phyloP scores from a whole-genome alignment of 2,329 filamentous ascomycete genomes.

The Hypoxylon sp. region DNA sequence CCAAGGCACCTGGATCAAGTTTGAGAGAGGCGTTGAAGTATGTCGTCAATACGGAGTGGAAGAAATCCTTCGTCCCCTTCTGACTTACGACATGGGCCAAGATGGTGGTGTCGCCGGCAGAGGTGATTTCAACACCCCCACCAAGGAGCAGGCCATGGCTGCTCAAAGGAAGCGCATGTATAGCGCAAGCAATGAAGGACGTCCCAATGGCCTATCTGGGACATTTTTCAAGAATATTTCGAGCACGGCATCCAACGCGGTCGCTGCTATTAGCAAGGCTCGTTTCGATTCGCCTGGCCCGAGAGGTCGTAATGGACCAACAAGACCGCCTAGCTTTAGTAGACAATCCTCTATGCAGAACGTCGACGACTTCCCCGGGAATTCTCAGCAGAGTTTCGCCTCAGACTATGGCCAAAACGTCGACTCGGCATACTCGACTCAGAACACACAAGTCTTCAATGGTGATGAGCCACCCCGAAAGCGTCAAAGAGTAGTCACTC shows the following conservation, averaged over 20 bases:
- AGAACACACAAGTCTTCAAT: slow-evolving; percentile 64
- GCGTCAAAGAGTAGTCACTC: slow-evolving; percentile 72
- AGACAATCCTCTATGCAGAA: slow-evolving; percentile 79
- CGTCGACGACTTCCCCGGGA: slow-evolving; percentile 73
- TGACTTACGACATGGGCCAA: slow-evolving; percentile 84
- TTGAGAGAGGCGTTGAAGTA: slow-evolving; percentile 90
- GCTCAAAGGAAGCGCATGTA: slow-evolving; percentile 94
- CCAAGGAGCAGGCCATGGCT: slow-evolving; percentile 98
- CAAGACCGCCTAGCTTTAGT: slow-evolving; percentile 76
- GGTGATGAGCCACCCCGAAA: slow-evolving; percentile 84
- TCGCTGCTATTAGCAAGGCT: slow-evolving; percentile 96
- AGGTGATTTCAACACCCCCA: slow-evolving; percentile 89
- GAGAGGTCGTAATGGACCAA: slow-evolving; percentile 71
- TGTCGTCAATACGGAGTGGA: slow-evolving; percentile 85
- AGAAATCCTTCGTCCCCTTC: slow-evolving; percentile 77
- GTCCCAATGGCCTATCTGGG: slow-evolving; percentile 75
- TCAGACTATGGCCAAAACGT: slow-evolving; percentile 80
- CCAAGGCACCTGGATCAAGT: slow-evolving; percentile 98
- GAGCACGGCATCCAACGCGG: slow-evolving; percentile 88
- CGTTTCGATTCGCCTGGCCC: slow-evolving; percentile 89
- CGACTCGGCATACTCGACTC: slow-evolving; percentile 78
- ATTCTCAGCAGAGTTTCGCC: slow-evolving; percentile 85
- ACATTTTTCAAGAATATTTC: slow-evolving; percentile 99
- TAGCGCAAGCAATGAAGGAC: slow-evolving; percentile 76
- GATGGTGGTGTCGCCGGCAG: slow-evolving; percentile 78